Evolutionary conservation across 1,284 basidiomycete genomes (phyloP), one percentile per base, ranked within the genome.

Genomic region (Leccinum colubrinum): DNA sequence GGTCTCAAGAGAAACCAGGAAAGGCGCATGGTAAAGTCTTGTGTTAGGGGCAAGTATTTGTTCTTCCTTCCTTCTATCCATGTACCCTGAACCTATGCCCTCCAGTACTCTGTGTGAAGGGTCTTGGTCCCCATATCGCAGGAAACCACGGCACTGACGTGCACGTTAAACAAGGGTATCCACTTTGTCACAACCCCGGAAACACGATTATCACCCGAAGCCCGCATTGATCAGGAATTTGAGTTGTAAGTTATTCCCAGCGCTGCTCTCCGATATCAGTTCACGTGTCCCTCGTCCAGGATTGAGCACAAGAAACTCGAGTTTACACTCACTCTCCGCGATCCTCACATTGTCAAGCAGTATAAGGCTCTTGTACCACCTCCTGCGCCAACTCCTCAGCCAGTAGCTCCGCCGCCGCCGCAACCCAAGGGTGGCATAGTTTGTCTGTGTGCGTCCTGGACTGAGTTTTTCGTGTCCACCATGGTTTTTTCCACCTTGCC

Each of bases 181-280:
- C 95, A 98, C 76, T 96, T 91, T 67, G 97, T 99, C 60, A 94
- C 93, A 4, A 98, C 96, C 1, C 95, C 94, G 0, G 92, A 94
- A 68, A 83, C 82, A 50, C 78, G 80, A 9, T 78, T 98, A 3
- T 79, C 77, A 35, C 77, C 81, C 43, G 86, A 90, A 30, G 86
- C 85, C 59, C 81, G 81, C 20, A 93, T 98, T 65, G 89, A 93
- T 56, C 94, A 97, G 74, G 95, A 98, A 75, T 98, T 98, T 69
- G 95, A 97, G 70, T 79, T 97, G 94, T 95, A 71, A 65, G 93
- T 81, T 8, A 14, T 55, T 59, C 54, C 55, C 48, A 20, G 12
- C 22, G 57, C 41, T 53, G 3, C 27, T 59, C 8, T 39, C 33
- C 6, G 3, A n/a, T 30, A 15, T 25, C 12, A 50, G 27, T 33